Evolutionary conservation across 2,329 filamentous ascomycete genomes (phyloP).

Genomic region (Aspergillus spinulosporus): DNA sequence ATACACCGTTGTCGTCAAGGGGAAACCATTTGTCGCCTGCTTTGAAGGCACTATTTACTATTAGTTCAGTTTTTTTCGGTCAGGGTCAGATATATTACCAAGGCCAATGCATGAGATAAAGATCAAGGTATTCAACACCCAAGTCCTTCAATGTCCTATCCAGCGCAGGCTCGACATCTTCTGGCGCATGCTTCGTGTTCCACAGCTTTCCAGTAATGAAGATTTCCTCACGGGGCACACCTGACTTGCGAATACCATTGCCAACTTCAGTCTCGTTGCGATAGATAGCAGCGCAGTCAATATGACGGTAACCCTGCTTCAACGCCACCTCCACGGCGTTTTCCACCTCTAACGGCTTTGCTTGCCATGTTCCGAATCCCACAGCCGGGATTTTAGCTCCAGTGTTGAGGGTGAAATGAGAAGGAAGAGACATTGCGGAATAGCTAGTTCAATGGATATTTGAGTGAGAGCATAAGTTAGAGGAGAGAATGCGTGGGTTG

Average conservation of each 20-base stretch:
- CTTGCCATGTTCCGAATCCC: constrained; percentile 79
- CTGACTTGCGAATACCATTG: constrained; percentile 62
- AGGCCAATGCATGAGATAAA: constrained; percentile 66
- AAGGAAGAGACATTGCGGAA: constrained; percentile 18
- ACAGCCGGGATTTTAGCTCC: constrained; percentile 53
- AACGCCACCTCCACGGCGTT: constrained; percentile 71
- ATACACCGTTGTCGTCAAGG: constrained; percentile 23
- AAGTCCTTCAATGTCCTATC: constrained; percentile 61
- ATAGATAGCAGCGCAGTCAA: constrained; percentile 62
- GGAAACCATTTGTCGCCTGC: constrained; percentile 28
- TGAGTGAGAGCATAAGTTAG: neutral
- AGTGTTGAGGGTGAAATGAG: constrained; percentile 28
- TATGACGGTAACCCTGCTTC: constrained; percentile 60
- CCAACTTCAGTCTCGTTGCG: constrained; percentile 73
- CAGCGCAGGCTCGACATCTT: constrained; percentile 64
- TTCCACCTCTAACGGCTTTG: constrained; percentile 66
- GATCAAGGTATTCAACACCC: constrained; percentile 65
- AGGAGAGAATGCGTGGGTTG: neutral
- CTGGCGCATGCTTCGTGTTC: constrained; percentile 68
- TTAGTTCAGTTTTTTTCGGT: neutral
- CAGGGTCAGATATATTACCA: constrained; percentile 17
- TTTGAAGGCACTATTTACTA: constrained; percentile 21
- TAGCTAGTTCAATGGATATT: neutral
- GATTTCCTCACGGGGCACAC: constrained; percentile 64
- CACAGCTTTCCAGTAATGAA: constrained; percentile 80